Evolutionary conservation across 1,139 yeast species (phyloP).

Genomic region (Pichia sp.): DNA sequence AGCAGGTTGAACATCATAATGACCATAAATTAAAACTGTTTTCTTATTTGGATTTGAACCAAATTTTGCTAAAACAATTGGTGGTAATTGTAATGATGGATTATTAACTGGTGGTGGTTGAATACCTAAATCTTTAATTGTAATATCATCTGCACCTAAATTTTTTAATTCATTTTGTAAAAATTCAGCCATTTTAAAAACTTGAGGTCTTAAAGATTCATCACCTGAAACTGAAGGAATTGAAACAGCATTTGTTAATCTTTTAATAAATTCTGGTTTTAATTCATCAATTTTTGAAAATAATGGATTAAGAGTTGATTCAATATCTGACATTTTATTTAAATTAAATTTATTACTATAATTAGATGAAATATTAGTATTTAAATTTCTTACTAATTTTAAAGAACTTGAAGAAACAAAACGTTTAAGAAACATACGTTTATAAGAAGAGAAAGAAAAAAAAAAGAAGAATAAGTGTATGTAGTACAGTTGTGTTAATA

Average conservation of each 20-base stretch:
- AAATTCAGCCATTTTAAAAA: slow-evolving; percentile 75
- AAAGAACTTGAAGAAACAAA: no score
- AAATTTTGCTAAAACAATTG: slow-evolving; percentile 81
- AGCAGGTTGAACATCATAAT: slow-evolving; percentile 98
- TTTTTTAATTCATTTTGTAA: slow-evolving; percentile 58
- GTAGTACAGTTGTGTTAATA: no score
- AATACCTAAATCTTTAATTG: slow-evolving; percentile 72
- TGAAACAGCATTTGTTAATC: slow-evolving; percentile 75
- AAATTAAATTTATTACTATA: slow-evolving; percentile 1
- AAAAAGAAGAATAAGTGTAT: no score
- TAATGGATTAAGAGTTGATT: slow-evolving; percentile 26
- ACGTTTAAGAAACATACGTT: no score
- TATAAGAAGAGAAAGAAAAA: no score
- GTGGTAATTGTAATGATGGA: slow-evolving; percentile 71
- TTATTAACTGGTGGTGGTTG: slow-evolving; percentile 83
- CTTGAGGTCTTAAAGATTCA: slow-evolving; percentile 79
- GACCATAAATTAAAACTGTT: slow-evolving; percentile 89
- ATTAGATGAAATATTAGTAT: no score
- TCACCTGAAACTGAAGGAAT: slow-evolving; percentile 95
- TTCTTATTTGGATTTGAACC: slow-evolving; percentile 78
- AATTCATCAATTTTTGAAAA: slow-evolving; percentile 63
- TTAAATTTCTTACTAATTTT: no score
- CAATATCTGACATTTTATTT: slow-evolving; percentile 23
- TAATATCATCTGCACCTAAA: slow-evolving; percentile 78
- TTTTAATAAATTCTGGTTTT: slow-evolving; percentile 60